Evolutionary conservation across 2,329 filamentous ascomycete species (phyloP), one percentile per base, ranked within the genome.

Genomic region (Stachybotrys echinatus): DNA sequence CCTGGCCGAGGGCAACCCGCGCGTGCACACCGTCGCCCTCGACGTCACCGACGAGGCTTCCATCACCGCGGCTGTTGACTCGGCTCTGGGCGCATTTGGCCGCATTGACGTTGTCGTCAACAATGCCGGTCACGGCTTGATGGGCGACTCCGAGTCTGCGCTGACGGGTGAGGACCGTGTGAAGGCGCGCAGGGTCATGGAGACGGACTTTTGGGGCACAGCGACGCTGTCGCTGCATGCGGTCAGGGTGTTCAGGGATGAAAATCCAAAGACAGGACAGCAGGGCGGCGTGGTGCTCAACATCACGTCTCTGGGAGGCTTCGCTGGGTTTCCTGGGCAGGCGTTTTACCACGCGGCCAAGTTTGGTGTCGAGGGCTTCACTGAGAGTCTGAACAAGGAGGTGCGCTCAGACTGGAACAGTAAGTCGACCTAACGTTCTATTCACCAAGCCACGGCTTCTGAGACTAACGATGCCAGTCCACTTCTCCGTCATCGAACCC

Each of bases 81-180:
- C 44, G 6, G 44, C 44, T 6, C 10, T 46, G 14, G 14, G 17
- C 17, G 23, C 23, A 7, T 46, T 46, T 20, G 44, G 44, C 18
- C 44, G 44, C 44, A 46, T 46, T 18, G 44, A 46, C 19, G 44
- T 46, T 12, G 23, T 46, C 23, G 44, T 46, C 44, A 46, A 46
- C 44, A 46, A 46, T 18, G 44, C 44, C 23, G 44, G 44, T 14
- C 37, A 46, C 44, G 44, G 23, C 14, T 23, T 46, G 22, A 46
- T 46, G 44, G 44, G 44, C 44, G 44, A 46, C 44, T 34, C 23
- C 44, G 44, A 46, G 44, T 19, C 23, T 18, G 27, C 23, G 7
- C 23, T 27, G 23, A 12, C 31, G n/a, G 14, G 14, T 10, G 22
- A 46, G 23, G 44, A 14, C 23, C 17, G 37, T n/a, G 44, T n/a